Evolutionary conservation across 495 filamentous ascomycete species (phyloP).

Genomic region (Podospora tetraspora): DNA sequence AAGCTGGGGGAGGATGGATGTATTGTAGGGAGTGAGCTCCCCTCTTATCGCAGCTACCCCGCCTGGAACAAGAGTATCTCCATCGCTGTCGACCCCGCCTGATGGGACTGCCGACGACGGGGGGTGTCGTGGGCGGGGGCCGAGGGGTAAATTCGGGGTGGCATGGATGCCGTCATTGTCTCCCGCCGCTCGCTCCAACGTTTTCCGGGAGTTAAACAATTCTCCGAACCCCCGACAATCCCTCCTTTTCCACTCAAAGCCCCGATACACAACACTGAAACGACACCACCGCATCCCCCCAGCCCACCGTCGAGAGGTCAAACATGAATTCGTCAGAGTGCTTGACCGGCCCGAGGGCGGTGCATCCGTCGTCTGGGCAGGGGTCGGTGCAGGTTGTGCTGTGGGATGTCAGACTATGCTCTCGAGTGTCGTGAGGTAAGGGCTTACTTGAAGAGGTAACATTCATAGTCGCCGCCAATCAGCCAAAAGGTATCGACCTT

Average conservation of each 20-base stretch:
- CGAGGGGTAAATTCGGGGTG: constrained; percentile 9
- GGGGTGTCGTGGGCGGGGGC: constrained; percentile 1
- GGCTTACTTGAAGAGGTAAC: constrained; percentile 33
- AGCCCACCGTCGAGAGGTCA: constrained; percentile 31
- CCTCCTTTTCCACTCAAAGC: not conserved
- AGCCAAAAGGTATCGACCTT: constrained; percentile 40
- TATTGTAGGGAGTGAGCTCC: not conserved
- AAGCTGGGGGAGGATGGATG: not conserved
- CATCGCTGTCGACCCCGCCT: not conserved
- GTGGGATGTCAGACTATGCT: not conserved
- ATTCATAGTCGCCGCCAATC: constrained; percentile 37
- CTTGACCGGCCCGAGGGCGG: constrained; percentile 32
- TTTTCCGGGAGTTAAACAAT: not conserved
- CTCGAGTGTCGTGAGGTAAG: not conserved
- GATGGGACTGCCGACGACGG: constrained; percentile 5
- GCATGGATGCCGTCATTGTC: not conserved
- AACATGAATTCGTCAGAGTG: constrained; percentile 30
- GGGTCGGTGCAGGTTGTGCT: constrained; percentile 28
- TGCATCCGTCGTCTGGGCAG: constrained; percentile 44
- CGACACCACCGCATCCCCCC: constrained; percentile 33
- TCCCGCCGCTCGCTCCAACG: too few species aligned
- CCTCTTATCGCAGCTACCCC: constrained; percentile 8
- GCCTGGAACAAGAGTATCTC: not conserved
- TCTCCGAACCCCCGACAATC: not conserved
- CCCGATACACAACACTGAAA: constrained; percentile 34